Evolutionary conservation across 2,329 filamentous ascomycete genomes (phyloP), one percentile per base, ranked within the genome.

Genomic region (Davidsoniella virescens): DNA sequence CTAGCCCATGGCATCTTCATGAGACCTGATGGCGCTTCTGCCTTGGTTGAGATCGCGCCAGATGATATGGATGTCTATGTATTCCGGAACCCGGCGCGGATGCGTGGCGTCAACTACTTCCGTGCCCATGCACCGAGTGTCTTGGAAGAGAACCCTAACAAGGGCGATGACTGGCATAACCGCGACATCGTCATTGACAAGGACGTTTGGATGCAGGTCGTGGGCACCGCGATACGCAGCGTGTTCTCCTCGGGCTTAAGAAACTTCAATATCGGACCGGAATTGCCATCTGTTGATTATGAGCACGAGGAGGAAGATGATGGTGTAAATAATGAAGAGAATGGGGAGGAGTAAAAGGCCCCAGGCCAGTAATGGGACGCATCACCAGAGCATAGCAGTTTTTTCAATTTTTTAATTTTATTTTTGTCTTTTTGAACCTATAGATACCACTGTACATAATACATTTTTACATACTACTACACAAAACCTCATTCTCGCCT

Each of bases 1-100:
- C 57, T 70, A 14, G 65, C 67, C 4, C 66, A 70, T 53, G 55
- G 56, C 1, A 61, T 70, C 55, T 71, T 69, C 50, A 58, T 69
- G 54, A 61, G 55, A 1, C 56, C 59, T 26, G 56, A 57, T 3
- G 58, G 58, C 1, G 43, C 36, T 18, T 33, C 26, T 8, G 62
- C 61, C 14, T 55, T 70, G 6, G 63, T 70, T 5, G 67, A 71
- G 58, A 68, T 71, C 25, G 55, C 65, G 29, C 68, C 68, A 3
- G 52, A 55, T 2, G 49, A 49, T 23, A 52, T 56, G 42, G 16
- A 52, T 43, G 48, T 55, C 17, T 49, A 53, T 36, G 59, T 58
- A 5, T 70, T 69, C 53, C 60, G 64, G 20, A 70, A 70, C 55
- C 51, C 70, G 2, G 67, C 66, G 4, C 58, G 56, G 38, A 59